phyloP scores from a whole-genome alignment of 306 rosid genomes.

The Quercus wislizeni region DNA sequence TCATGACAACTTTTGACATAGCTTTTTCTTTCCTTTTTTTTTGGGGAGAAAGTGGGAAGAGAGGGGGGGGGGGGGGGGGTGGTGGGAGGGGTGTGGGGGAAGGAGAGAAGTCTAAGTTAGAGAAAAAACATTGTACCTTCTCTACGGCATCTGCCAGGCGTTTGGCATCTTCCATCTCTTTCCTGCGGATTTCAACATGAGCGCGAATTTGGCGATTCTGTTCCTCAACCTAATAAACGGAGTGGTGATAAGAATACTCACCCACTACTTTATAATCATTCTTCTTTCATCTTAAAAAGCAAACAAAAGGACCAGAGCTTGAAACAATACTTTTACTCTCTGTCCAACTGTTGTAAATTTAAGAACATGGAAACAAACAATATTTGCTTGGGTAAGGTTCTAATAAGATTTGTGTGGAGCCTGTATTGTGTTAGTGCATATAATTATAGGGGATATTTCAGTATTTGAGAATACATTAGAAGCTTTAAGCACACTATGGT shows the following conservation, averaged over 20 bases:
- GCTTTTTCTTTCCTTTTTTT: neutral
- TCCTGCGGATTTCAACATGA: constrained; percentile 44
- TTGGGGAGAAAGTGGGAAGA: too few species aligned
- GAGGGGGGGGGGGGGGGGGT: too few species aligned
- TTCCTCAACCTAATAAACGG: constrained; percentile 51
- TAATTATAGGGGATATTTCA: too few species aligned
- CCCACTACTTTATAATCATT: neutral
- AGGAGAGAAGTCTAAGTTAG: neutral
- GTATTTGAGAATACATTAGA: too few species aligned
- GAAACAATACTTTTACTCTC: neutral
- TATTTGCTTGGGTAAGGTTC: too few species aligned
- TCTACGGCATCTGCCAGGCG: constrained; percentile 31
- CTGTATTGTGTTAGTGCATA: too few species aligned
- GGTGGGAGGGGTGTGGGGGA: too few species aligned
- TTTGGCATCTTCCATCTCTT: constrained; percentile 33
- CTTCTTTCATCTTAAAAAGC: neutral
- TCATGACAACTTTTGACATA: neutral
- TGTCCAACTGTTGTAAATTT: too few species aligned
- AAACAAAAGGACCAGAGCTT: neutral
- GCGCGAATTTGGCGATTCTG: constrained; percentile 38
- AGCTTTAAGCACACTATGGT: too few species aligned
- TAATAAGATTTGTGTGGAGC: too few species aligned
- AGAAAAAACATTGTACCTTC: constrained; percentile 34
- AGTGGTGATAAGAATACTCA: neutral
- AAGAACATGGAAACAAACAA: too few species aligned